Conservation (phyloP, 768 basidiomycete species). For the Pluteus cervinus region DNA sequence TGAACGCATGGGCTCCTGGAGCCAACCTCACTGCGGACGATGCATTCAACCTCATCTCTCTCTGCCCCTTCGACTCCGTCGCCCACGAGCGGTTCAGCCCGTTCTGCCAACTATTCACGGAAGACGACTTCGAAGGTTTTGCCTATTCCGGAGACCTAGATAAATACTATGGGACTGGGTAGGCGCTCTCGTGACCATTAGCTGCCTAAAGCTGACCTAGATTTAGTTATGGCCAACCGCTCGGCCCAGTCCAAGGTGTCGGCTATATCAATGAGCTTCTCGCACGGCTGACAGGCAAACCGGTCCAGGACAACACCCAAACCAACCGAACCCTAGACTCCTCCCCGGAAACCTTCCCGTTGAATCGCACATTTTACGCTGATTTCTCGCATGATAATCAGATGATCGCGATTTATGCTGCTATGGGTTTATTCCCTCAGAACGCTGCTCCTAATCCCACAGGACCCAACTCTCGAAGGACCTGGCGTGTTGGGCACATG, state of each 20-base stretch:
- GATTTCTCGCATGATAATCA: constrained; percentile 88
- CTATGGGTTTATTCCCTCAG: constrained; percentile 47
- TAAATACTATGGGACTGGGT: constrained; percentile 79
- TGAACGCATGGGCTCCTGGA: constrained; percentile 59
- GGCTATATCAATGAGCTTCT: constrained; percentile 89
- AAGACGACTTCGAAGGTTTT: constrained; percentile 55
- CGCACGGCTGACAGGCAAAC: constrained; percentile 61
- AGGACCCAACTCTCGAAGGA: constrained; percentile 24
- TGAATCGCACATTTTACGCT: constrained; percentile 56
- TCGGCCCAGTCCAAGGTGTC: constrained; percentile 77
- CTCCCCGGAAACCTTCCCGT: constrained; percentile 63
- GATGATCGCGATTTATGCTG: constrained; percentile 74
- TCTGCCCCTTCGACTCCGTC: constrained; percentile 80
- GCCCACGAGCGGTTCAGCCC: constrained; percentile 44
- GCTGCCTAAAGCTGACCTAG: not conserved
- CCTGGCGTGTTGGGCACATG: constrained; percentile 53
- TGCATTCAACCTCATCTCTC: constrained; percentile 52
- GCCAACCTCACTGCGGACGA: constrained; percentile 53
- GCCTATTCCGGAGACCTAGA: constrained; percentile 70
- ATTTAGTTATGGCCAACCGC: constrained; percentile 53
- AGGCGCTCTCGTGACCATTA: constrained; percentile 11
- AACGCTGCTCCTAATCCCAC: constrained; percentile 24
- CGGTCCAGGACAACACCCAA: constrained; percentile 65
- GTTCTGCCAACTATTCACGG: constrained; percentile 70
- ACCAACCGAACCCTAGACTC: constrained; percentile 70